Percentiles rank a stretch among this genome's conserved stretches.
Evolutionary conservation across 2,329 filamentous ascomycete species (phyloP).

Genomic region (Trichophyton benhamiae): DNA sequence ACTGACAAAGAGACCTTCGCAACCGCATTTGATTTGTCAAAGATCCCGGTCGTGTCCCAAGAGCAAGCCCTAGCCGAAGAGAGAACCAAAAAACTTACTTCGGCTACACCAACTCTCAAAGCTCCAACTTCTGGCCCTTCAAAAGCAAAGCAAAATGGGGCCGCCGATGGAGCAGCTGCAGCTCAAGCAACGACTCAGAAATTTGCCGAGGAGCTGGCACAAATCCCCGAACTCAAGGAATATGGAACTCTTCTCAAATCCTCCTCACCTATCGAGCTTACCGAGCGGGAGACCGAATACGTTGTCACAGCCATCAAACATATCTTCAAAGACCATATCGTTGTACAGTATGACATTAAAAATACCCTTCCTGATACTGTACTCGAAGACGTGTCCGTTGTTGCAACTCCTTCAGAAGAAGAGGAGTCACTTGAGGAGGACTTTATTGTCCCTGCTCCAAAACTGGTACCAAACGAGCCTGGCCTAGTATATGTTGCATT

Average conservation of each 20-base stretch:
- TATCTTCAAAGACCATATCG: constrained; percentile 92
- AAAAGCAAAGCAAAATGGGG: constrained; percentile 55
- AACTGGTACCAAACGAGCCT: constrained; percentile 70
- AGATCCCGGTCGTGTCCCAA: constrained; percentile 83
- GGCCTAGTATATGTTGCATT: constrained; percentile 94
- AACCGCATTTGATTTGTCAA: constrained; percentile 75
- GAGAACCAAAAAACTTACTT: constrained; percentile 91
- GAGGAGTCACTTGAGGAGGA: constrained; percentile 69
- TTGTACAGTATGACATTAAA: constrained; percentile 93
- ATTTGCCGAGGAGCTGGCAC: constrained; percentile 74
- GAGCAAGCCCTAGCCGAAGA: constrained; percentile 96
- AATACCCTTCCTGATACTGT: constrained; percentile 89
- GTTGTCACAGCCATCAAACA: constrained; percentile 91
- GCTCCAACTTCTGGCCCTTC: constrained; percentile 68
- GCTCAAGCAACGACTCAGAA: constrained; percentile 73
- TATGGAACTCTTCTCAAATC: constrained; percentile 91
- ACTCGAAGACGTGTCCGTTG: constrained; percentile 75
- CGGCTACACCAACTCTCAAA: constrained; percentile 84
- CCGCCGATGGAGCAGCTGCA: constrained; percentile 62
- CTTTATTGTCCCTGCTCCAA: constrained; percentile 82
- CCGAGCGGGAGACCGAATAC: constrained; percentile 94
- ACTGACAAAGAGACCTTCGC: constrained; percentile 78
- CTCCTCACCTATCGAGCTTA: constrained; percentile 72
- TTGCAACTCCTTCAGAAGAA: constrained; percentile 66
- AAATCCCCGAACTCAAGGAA: constrained; percentile 79